Base-by-base conservation (phyloP, 192 early-diverging fungal species). In the Coemansia sp. region DNA sequence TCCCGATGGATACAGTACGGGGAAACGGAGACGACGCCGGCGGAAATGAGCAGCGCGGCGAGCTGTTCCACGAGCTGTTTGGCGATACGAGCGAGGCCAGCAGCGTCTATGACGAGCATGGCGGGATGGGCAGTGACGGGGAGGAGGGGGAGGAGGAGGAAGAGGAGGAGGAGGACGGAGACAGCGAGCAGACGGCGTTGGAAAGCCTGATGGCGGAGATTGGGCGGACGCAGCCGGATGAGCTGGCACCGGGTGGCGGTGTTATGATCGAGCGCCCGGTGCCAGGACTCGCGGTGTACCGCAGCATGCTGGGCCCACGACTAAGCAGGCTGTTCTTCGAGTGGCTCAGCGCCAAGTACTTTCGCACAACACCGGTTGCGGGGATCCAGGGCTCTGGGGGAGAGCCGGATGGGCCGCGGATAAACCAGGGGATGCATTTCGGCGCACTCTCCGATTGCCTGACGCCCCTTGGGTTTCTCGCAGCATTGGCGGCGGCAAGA, bases 381-480 rank as follows among this genome's bases (percentile, higher is more conserved):
- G 23, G 16, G 16, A 15, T 18, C 10, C 21, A 10, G 13, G 2
- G 21, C 54, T 16, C 9, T 1, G 44, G 37, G 5, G 26, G n/a
- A 50, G 23, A 21, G 49, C 16, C n/a, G 19, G 41, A 21, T 16
- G 19, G 9, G 4, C 15, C 37, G 13, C 44, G 72, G 5, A 44
- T 57, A 42, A 81, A 81, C 64, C 79, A 81, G 49, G 79, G 69
- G 0, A 72, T 81, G 79, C 69, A 81, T 40, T 81, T 81, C 38
- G 77, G 77, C 39, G 61, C 62, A 11, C 42, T 69, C 3, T 43
- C 47, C 0, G 67, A 71, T 44, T 5, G n/a, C 13, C 12, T 37
- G 16, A 65, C 68, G 45, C 72, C 79, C 2, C 50, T 81, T 5
- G 67, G 68, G 15, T 60, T 40, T 49, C 54, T 75, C 0, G 37